Conservation (phyloP, 441 rosid genomes). For the Metrosideros polymorpha region DNA sequence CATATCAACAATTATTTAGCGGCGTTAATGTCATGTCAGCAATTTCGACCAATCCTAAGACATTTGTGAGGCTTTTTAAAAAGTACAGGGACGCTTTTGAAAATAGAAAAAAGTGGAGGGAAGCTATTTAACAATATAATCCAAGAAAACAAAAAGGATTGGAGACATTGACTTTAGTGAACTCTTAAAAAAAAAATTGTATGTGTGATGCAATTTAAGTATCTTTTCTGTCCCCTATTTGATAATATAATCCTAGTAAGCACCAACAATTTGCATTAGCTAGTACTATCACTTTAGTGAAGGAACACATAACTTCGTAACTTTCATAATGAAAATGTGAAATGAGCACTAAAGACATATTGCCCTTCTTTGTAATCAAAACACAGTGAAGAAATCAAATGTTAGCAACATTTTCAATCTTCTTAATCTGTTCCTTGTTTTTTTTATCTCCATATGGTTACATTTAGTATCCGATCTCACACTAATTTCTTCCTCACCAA, state of each 20-base stretch:
- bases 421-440: neutral
- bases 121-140: no score
- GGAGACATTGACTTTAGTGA: no score
- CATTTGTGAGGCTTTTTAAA: no score
- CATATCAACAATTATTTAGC: no score
- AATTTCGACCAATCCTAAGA: no score
- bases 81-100: no score
- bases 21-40: no score
- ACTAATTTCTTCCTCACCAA: neutral
- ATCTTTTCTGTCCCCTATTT: neutral
- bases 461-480: neutral
- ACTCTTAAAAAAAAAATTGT: no score
- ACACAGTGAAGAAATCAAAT: no score
- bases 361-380: neutral
- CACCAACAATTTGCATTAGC: neutral
- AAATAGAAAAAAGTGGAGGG: no score
- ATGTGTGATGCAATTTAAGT: neutral
- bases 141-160: no score
- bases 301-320: neutral
- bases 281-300: neutral
- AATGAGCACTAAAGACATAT: neutral
- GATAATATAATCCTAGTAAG: neutral
- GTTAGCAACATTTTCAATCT: neutral
- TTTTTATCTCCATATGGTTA: neutral
- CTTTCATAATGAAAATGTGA: neutral